Evolutionary conservation across 2,329 filamentous ascomycete species (phyloP).

Genomic region (Pestalotiopsis fici): DNA sequence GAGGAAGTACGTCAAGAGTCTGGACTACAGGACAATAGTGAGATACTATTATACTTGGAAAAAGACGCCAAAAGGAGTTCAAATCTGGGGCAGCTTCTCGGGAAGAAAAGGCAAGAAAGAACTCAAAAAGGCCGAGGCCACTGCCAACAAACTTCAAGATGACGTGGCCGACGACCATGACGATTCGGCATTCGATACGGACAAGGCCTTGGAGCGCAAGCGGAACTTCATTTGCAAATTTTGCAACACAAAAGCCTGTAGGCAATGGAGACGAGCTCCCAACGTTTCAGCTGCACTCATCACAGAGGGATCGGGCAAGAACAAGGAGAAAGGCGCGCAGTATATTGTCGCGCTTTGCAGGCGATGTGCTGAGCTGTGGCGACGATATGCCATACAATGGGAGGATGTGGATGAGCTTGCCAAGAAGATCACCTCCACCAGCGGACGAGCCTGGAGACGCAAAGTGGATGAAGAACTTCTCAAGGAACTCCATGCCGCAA

Average conservation of each 20-base stretch:
- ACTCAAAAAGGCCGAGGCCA: constrained; percentile 70
- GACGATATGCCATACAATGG: constrained; percentile 93
- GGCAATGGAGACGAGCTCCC: constrained; percentile 91
- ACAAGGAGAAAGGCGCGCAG: constrained; percentile 76
- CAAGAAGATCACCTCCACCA: constrained; percentile 80
- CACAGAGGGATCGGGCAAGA: constrained; percentile 63
- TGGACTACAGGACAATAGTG: constrained; percentile 78
- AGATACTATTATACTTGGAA: constrained; percentile 99
- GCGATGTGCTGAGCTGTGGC: constrained; percentile 90
- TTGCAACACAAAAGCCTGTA: constrained; percentile 75
- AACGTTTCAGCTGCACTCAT: constrained; percentile 72
- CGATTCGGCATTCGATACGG: constrained; percentile 92
- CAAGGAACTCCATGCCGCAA: constrained; percentile 68
- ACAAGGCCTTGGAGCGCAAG: constrained; percentile 79
- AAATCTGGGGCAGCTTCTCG: constrained; percentile 88
- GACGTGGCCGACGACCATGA: constrained; percentile 91
- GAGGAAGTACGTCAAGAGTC: constrained; percentile 81
- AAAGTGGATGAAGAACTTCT: constrained; percentile 90
- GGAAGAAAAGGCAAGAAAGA: constrained; percentile 91
- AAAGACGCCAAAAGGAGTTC: constrained; percentile 80
- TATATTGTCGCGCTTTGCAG: constrained; percentile 83
- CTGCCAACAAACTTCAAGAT: constrained; percentile 77
- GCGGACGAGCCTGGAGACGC: constrained; percentile 82
- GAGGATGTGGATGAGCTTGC: constrained; percentile 90
- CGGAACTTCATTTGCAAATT: constrained; percentile 92